These are phyloP conservation scores for Xenoacremonium recifei DNA, from an alignment of 2,329 filamentous ascomycete genomes.

Conservation along the genomic window DNA sequence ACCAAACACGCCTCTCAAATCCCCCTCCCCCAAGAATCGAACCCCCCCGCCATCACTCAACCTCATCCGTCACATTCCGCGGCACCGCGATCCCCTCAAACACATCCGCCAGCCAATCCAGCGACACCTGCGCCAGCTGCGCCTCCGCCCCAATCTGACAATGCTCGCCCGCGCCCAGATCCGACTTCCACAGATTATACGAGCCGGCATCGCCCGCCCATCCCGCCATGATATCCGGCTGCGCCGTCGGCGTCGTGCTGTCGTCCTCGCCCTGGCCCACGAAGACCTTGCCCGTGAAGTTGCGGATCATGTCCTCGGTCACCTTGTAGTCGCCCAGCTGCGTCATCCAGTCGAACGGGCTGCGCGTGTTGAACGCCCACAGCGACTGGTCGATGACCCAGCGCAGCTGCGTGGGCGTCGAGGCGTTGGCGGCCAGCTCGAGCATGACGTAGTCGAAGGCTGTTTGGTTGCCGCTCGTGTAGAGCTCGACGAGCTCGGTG, in stretches of 20 bases:
- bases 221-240: conserved; percentile 10
- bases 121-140: conserved; percentile 6
- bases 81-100: conserved; percentile 1
- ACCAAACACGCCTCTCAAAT: too few relatives aligned
- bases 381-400: conserved; percentile 9
- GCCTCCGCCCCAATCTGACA: conserved; percentile 9
- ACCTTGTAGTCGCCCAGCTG: conserved; percentile 6
- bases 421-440: neutral
- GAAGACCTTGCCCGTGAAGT: conserved; percentile 7
- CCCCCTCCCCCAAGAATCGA: too few relatives aligned
- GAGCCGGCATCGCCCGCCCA: conserved; percentile 3
- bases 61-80: neutral
- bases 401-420: conserved; percentile 3
- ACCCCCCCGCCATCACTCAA: neutral
- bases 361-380: conserved; percentile 10
- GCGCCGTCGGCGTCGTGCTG: conserved; percentile 2
- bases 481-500: conserved; percentile 1
- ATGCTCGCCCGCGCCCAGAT: conserved; percentile 12
- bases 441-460: conserved; percentile 5
- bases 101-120: conserved; percentile 7
- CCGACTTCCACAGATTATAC: conserved; percentile 9
- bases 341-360: conserved; percentile 8
- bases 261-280: conserved; percentile 9
- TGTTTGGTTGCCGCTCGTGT: conserved; percentile 2
- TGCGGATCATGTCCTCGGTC: conserved; percentile 1